Evolutionary conservation across 441 rosid genomes (phyloP).

Genomic region (Syzygium syzygioides): DNA sequence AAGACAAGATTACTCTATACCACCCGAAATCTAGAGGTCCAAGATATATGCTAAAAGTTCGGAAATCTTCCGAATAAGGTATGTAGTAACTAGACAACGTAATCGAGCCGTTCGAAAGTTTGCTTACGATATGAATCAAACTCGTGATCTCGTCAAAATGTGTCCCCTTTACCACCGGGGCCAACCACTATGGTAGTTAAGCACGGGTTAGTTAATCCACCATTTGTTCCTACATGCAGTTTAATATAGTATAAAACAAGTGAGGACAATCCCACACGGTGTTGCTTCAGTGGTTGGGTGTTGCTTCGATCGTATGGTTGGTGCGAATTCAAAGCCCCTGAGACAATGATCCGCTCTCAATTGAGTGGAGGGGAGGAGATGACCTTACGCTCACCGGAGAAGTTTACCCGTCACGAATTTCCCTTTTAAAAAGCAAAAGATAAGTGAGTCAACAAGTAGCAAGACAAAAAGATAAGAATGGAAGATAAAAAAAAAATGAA

Average conservation of each 20-base stretch:
- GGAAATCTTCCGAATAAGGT: no score
- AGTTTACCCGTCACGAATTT: no score
- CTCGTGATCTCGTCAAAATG: not conserved
- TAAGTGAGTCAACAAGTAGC: not conserved
- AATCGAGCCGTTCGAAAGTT: no score
- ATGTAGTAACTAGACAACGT: not conserved
- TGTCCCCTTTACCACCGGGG: not conserved
- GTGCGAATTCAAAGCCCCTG: not conserved
- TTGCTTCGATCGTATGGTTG: not conserved
- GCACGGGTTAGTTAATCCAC: no score
- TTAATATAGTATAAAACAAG: not conserved
- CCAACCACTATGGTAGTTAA: not conserved
- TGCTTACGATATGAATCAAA: not conserved
- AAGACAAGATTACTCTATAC: no score
- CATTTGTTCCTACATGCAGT: not conserved
- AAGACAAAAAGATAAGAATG: not conserved
- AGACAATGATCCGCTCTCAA: not conserved
- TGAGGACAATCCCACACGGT: not conserved
- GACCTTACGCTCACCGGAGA: not conserved
- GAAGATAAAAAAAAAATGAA: no score
- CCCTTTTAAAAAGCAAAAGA: no score
- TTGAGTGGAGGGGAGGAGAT: not conserved
- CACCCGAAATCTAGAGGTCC: not conserved
- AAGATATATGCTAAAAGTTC: accelerated
- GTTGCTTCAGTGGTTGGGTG: no score